Evolutionary conservation across 2,329 filamentous ascomycete genomes (phyloP), one percentile per base, ranked within the genome.

Genomic region (Hymenoscyphus linearis): DNA sequence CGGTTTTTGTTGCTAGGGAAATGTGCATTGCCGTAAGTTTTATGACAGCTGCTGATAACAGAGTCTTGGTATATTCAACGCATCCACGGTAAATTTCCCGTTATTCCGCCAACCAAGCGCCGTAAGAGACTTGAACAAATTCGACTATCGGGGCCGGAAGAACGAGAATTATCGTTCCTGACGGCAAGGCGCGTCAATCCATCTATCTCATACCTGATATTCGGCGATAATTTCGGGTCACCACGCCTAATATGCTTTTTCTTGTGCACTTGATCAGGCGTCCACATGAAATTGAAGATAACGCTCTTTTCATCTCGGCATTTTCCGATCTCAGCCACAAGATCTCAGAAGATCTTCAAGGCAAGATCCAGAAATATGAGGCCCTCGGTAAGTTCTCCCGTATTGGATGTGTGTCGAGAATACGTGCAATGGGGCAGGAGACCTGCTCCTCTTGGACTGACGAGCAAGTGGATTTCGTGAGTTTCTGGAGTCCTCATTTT

Each of bases 131-230:
- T 37, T 13, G 31, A 26, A 9, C n/a, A 13, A 26, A 55, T 57
- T n/a, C 40, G 25, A 55, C 14, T 52, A 14, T 60, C 60, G 55
- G 63, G 22, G n/a, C 40, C 57, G 59, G 57, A 65, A 57, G 60
- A 62, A 65, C 57, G 52, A 54, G 50, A 54, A 40, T 35, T 18
- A 31, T 52, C 9, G 35, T 22, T 34, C 22, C 9, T 55, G 47
- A 52, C 25, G 57, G 56, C 16, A n/a, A 59, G 37, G 12, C 37
- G 47, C 54, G 44, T 59, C 12, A 47, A 36, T 57, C 57, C 60
- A 62, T 64, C 55, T 62, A 59, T 59, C 57, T 27, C 14, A 52
- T 26, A 57, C 58, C 47, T 16, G 18, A 27, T 52, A 50, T 35
- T 61, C 60, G 58, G 54, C 40, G 52, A 36, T 13, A 50, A 31